Percentiles rank a stretch among this genome's conserved stretches.
Evolutionary conservation across 2,329 filamentous ascomycete species (phyloP).

Genomic region (Phyllosticta citrichinensis): DNA sequence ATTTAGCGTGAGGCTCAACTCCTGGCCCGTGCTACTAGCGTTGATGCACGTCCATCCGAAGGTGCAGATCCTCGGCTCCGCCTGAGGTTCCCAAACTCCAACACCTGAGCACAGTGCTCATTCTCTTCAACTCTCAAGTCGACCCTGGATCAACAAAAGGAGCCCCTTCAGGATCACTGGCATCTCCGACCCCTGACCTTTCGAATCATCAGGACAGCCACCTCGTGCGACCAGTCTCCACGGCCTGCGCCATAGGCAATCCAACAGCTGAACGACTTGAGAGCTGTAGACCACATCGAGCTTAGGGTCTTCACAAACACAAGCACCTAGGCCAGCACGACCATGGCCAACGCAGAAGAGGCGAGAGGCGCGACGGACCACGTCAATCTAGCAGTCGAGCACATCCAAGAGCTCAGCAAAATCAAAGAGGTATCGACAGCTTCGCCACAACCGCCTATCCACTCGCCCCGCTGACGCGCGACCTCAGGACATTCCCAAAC

Average conservation of each 20-base stretch:
- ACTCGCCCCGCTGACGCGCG: not conserved
- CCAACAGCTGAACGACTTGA: too few relatives aligned
- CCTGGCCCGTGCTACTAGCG: conserved; percentile 1
- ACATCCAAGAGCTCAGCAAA: conserved; percentile 8
- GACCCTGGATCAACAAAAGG: too few relatives aligned
- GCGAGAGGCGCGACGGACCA: not conserved
- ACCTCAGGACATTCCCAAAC: conserved; percentile 38
- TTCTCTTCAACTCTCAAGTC: not conserved
- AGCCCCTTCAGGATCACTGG: too few relatives aligned
- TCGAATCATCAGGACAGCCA: too few relatives aligned
- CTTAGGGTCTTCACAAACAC: not conserved
- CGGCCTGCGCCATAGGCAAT: too few relatives aligned
- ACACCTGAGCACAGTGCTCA: too few relatives aligned
- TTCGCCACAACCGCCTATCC: not conserved
- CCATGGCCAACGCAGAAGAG: not conserved
- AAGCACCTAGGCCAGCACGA: not conserved
- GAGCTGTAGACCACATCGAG: not conserved
- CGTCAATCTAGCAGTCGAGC: conserved; percentile 3
- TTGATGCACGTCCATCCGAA: not conserved
- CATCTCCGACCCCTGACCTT: too few relatives aligned
- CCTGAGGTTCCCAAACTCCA: not conserved
- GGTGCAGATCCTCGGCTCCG: conserved; percentile 7
- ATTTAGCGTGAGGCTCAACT: conserved; percentile 7
- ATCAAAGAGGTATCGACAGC: conserved; percentile 2
- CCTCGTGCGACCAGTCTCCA: too few relatives aligned